These are phyloP conservation scores for Fusarium nurragi DNA, from an alignment of 2,329 filamentous ascomycete species.

Conservation along the genomic window DNA sequence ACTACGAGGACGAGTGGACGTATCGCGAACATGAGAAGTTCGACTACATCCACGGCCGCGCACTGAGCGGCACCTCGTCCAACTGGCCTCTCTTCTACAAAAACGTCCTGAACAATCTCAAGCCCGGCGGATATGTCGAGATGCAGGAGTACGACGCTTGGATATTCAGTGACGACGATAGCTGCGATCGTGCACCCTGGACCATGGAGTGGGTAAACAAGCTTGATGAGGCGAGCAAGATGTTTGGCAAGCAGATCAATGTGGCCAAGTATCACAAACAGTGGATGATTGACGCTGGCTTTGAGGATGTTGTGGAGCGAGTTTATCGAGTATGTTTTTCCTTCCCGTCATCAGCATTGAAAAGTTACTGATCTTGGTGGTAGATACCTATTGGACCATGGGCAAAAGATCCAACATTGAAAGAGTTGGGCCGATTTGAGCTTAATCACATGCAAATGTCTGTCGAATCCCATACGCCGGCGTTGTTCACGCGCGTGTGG, in stretches of 20 bases:
- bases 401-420: slow-evolving; percentile 50
- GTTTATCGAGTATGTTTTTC: slow-evolving; percentile 20
- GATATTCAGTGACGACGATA: slow-evolving; percentile 53
- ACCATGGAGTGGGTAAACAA: slow-evolving; percentile 53
- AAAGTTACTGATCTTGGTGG: neutral
- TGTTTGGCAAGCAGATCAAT: slow-evolving; percentile 53
- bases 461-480: slow-evolving; percentile 54
- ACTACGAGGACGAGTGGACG: slow-evolving; percentile 63
- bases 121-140: slow-evolving; percentile 51
- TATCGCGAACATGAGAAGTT: slow-evolving; percentile 46
- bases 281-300: slow-evolving; percentile 53
- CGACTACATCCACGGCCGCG: slow-evolving; percentile 52
- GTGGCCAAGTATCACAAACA: slow-evolving; percentile 50
- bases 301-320: slow-evolving; percentile 47
- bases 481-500: slow-evolving; percentile 52
- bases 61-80: slow-evolving; percentile 47
- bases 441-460: slow-evolving; percentile 55
- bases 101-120: slow-evolving; percentile 44
- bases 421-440: slow-evolving; percentile 51
- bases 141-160: slow-evolving; percentile 53
- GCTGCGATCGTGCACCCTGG: slow-evolving; percentile 50
- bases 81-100: slow-evolving; percentile 48
- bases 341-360: accelerated
- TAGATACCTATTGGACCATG: slow-evolving; percentile 53
- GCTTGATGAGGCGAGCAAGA: slow-evolving; percentile 49